Percentiles rank a stretch among this genome's conserved stretches.
phyloP scores from a whole-genome alignment of 2,329 filamentous ascomycete genomes.

The Neurospora sp. region DNA sequence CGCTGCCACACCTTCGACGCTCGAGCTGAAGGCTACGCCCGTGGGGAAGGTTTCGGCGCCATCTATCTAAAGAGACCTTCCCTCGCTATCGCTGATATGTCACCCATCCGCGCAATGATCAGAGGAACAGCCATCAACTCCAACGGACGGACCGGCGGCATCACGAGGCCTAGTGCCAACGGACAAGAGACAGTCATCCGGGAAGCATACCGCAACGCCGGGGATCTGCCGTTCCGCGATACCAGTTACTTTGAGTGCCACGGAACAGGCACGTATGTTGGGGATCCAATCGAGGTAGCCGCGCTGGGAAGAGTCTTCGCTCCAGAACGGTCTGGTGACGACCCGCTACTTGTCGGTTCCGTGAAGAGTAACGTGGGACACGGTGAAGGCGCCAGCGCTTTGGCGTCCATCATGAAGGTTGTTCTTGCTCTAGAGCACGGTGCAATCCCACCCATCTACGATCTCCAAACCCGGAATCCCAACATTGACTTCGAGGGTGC shows the following conservation, averaged over 20 bases:
- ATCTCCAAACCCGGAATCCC: conserved; percentile 19
- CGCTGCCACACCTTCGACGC: conserved; percentile 22
- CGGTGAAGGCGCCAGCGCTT: conserved; percentile 11
- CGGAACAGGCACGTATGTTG: conserved; percentile 30
- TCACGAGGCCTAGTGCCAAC: conserved; percentile 13
- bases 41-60: conserved; percentile 9
- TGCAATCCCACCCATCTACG: conserved; percentile 20
- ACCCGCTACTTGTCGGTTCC: conserved; percentile 17
- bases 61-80: conserved; percentile 15
- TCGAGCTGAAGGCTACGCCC: conserved; percentile 19
- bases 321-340: conserved; percentile 17
- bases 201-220: conserved; percentile 1
- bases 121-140: conserved; percentile 20
- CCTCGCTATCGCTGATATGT: conserved; percentile 18
- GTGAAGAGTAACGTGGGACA: conserved; percentile 21
- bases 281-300: conserved; percentile 15
- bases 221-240: background rate
- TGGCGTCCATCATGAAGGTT: conserved; percentile 23
- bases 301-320: conserved; percentile 13
- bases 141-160: conserved; percentile 20
- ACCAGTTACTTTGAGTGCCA: conserved; percentile 15
- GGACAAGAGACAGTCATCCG: conserved; percentile 6
- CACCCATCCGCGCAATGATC: conserved; percentile 20
- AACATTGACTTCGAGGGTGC: conserved; percentile 17
- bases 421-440: conserved; percentile 20